phyloP scores from a whole-genome alignment of 108 stramenopile species.

The Nitzschia inconspicua region DNA sequence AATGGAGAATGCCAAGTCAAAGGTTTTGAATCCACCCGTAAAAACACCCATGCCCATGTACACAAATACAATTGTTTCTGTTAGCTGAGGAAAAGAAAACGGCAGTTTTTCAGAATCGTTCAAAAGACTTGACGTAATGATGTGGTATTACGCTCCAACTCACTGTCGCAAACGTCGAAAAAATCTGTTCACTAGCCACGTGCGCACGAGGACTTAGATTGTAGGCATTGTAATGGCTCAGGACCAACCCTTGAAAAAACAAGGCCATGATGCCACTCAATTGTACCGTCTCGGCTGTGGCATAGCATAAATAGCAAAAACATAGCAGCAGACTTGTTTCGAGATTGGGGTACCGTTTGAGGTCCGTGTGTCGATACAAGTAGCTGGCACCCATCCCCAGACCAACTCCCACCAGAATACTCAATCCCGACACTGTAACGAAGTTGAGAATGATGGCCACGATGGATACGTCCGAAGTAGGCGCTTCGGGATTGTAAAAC shows the following conservation, averaged over 20 bases:
- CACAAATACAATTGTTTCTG: slow-evolving; percentile 93
- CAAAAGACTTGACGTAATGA: not conserved
- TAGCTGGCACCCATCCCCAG: slow-evolving; percentile 81
- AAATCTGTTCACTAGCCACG: slow-evolving; percentile 89
- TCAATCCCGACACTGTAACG: slow-evolving; percentile 51
- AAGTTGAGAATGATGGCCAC: slow-evolving; percentile 74
- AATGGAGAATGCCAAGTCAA: slow-evolving; percentile 70
- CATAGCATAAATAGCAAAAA: slow-evolving; percentile 93
- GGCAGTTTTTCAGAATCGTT: not conserved
- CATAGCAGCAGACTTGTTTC: slow-evolving; percentile 92
- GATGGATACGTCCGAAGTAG: slow-evolving; percentile 58
- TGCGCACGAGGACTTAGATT: slow-evolving; percentile 85
- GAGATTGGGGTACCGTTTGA: slow-evolving; percentile 86
- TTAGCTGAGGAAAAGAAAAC: slow-evolving; percentile 23
- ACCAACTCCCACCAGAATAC: slow-evolving; percentile 81
- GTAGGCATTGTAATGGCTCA: slow-evolving; percentile 95
- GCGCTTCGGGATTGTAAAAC: slow-evolving; percentile 77
- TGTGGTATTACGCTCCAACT: too few species aligned
- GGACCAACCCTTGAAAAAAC: slow-evolving; percentile 92
- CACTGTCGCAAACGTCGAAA: slow-evolving; percentile 87
- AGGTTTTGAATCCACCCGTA: slow-evolving; percentile 79
- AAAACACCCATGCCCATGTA: slow-evolving; percentile 98
- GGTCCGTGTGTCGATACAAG: slow-evolving; percentile 85
- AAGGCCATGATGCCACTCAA: slow-evolving; percentile 95
- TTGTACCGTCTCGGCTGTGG: slow-evolving; percentile 84